These are phyloP conservation scores for Bocquillonia castaneifolia DNA, from an alignment of 441 rosid genomes.

Conservation along the genomic window DNA sequence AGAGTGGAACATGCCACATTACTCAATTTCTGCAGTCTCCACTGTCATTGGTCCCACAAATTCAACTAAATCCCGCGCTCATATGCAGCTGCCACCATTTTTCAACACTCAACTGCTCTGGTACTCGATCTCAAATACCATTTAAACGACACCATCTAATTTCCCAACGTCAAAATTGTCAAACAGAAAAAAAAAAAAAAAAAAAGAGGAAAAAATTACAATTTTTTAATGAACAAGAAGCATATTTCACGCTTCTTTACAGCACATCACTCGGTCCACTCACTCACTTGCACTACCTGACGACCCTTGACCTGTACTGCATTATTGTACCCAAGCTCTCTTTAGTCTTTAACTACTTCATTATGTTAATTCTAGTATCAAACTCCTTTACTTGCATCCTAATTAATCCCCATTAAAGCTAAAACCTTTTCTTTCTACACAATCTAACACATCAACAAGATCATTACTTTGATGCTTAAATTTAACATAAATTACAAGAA, in stretches of 20 bases:
- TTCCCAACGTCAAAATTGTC: neutral
- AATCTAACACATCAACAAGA: neutral
- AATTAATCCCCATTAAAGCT: slow-evolving; percentile 21
- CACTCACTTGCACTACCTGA: no score
- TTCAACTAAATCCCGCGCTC: neutral
- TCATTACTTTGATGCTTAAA: neutral
- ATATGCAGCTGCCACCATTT: neutral
- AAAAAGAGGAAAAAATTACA: no score
- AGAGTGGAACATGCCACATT: slow-evolving; percentile 15
- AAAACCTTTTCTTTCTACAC: neutral
- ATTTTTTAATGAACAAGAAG: slow-evolving; percentile 7
- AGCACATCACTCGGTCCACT: slow-evolving; percentile 21
- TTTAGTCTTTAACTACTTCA: neutral
- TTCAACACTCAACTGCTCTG: neutral
- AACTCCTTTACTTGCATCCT: slow-evolving; percentile 29
- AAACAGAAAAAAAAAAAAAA: neutral
- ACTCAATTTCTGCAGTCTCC: slow-evolving; percentile 1
- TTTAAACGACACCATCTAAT: neutral
- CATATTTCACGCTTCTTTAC: slow-evolving; percentile 21
- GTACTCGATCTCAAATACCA: neutral
- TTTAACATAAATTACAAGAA: neutral
- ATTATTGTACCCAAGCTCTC: slow-evolving; percentile 16
- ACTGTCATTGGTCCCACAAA: neutral
- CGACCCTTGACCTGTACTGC: slow-evolving; percentile 10
- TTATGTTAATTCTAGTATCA: slow-evolving; percentile 1